A percentile compares a stretch with the other conserved stretches of the same genome.
These are phyloP conservation scores for Aspergillus calidoustus DNA, from an alignment of 2,329 filamentous ascomycete species.

Conservation along the genomic window DNA sequence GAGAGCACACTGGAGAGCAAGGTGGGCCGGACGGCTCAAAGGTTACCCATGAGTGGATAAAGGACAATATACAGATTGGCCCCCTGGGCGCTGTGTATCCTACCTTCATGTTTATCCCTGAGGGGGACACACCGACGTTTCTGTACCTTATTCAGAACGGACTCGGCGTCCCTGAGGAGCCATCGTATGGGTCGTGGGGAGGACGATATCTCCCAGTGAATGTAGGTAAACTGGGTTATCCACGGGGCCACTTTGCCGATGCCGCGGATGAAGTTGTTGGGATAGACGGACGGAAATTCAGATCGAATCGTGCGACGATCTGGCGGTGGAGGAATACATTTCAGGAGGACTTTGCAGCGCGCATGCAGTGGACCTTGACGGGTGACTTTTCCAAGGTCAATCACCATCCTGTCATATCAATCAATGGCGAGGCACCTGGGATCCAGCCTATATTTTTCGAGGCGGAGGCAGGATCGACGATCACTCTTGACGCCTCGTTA, in stretches of 20 bases:
- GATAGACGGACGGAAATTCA: slow-evolving; percentile 33
- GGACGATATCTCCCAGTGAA: slow-evolving; percentile 38
- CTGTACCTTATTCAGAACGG: slow-evolving; percentile 49
- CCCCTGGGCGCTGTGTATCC: slow-evolving; percentile 52
- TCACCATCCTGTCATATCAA: slow-evolving; percentile 18
- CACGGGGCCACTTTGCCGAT: slow-evolving; percentile 35
- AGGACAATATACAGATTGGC: slow-evolving; percentile 58
- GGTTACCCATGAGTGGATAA: slow-evolving; percentile 57
- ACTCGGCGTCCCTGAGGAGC: slow-evolving; percentile 42
- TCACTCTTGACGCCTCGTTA: slow-evolving; percentile 26
- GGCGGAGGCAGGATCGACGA: slow-evolving; percentile 21
- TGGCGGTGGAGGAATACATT: slow-evolving; percentile 58
- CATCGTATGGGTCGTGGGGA: slow-evolving; percentile 50
- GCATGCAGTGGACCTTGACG: slow-evolving; percentile 52
- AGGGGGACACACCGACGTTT: slow-evolving; percentile 53
- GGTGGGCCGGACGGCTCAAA: slow-evolving; percentile 55
- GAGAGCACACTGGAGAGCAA: slow-evolving; percentile 54
- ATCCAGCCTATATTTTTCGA: slow-evolving; percentile 21
- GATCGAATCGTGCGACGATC: slow-evolving; percentile 53
- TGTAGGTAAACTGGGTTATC: slow-evolving; percentile 12
- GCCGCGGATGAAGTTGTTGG: slow-evolving; percentile 41
- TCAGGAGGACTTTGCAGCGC: slow-evolving; percentile 55
- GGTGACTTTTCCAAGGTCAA: slow-evolving; percentile 14
- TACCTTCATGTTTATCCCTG: slow-evolving; percentile 55
- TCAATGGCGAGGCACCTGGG: slow-evolving; percentile 7